A percentile compares a stretch with the other conserved stretches of the same genome.
Evolutionary conservation across 2,329 filamentous ascomycete species (phyloP).

Genomic region (Colletotrichum eleusines): DNA sequence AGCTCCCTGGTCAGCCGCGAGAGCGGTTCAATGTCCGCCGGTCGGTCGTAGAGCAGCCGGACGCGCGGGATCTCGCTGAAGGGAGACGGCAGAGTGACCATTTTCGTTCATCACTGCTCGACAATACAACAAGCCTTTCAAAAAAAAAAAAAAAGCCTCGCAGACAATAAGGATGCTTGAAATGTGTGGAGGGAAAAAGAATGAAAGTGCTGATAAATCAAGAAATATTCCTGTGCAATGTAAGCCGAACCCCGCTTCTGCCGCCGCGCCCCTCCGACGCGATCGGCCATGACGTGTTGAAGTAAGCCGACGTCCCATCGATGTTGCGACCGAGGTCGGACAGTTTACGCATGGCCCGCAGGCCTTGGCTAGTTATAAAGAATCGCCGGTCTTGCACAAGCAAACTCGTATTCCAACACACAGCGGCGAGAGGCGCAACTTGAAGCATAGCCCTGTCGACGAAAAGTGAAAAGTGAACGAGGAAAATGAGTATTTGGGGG

Average conservation of each 20-base stretch:
- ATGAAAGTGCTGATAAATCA: background rate
- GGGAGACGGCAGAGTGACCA: slow-evolving; percentile 36
- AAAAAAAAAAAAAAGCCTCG: too few relatives aligned
- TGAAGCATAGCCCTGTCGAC: background rate
- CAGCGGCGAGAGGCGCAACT: background rate
- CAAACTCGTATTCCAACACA: background rate
- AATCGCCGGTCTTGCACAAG: background rate
- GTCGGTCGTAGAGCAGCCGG: slow-evolving; percentile 32
- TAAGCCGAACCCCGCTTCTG: background rate
- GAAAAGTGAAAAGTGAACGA: background rate
- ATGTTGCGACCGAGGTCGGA: background rate
- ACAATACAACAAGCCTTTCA: background rate
- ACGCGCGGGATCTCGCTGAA: slow-evolving; percentile 40
- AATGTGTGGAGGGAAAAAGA: too few relatives aligned
- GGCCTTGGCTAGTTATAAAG: background rate
- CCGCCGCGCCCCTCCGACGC: too few relatives aligned
- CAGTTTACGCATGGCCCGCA: too few relatives aligned
- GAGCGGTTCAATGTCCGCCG: slow-evolving; percentile 35
- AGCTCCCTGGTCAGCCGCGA: slow-evolving; percentile 15
- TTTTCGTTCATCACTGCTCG: background rate
- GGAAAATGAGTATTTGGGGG: too few relatives aligned
- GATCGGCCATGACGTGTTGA: slow-evolving; percentile 1
- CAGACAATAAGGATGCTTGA: too few relatives aligned
- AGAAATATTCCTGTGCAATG: background rate
- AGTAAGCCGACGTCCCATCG: background rate